A percentile compares a stretch with the other conserved stretches of the same genome.
Evolutionary conservation across 23 red algal species (phyloP).

Genomic region (Gracilaria domingensis): DNA sequence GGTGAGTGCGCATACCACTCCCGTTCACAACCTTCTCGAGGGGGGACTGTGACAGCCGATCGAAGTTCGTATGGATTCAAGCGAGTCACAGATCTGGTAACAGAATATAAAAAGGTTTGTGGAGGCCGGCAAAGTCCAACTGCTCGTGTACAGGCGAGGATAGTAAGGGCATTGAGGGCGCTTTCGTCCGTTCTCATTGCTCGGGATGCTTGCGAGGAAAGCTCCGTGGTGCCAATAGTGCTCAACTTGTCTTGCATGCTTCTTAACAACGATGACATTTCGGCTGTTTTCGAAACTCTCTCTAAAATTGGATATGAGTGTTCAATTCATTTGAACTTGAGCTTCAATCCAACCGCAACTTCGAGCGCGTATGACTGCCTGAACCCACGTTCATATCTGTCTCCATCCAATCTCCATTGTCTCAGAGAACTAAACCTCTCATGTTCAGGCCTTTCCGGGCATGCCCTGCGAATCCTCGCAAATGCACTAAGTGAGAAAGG

Average conservation of each 20-base stretch:
- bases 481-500: constrained; percentile 29
- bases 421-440: constrained; percentile 41
- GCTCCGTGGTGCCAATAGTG: neutral
- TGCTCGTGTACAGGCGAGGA: neutral
- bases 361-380: constrained; percentile 44
- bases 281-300: constrained; percentile 43
- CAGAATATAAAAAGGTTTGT: constrained; percentile 38
- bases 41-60: constrained; percentile 6
- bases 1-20: neutral
- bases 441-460: constrained; percentile 40
- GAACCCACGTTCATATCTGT: constrained; percentile 18
- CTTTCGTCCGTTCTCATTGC: constrained; percentile 37
- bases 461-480: constrained; percentile 37
- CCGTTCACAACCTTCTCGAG: constrained; percentile 5
- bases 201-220: constrained; percentile 53
- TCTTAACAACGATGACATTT: constrained; percentile 46
- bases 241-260: constrained; percentile 43
- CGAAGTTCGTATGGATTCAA: constrained; percentile 31
- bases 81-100: constrained; percentile 28
- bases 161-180: constrained; percentile 37
- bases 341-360: constrained; percentile 53
- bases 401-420: constrained; percentile 35
- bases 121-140: constrained; percentile 3
- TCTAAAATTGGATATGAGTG: constrained; percentile 24
- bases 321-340: constrained; percentile 32